These are phyloP conservation scores for Camelina laxa DNA, from an alignment of 345 rosid species.

Conservation along the genomic window DNA sequence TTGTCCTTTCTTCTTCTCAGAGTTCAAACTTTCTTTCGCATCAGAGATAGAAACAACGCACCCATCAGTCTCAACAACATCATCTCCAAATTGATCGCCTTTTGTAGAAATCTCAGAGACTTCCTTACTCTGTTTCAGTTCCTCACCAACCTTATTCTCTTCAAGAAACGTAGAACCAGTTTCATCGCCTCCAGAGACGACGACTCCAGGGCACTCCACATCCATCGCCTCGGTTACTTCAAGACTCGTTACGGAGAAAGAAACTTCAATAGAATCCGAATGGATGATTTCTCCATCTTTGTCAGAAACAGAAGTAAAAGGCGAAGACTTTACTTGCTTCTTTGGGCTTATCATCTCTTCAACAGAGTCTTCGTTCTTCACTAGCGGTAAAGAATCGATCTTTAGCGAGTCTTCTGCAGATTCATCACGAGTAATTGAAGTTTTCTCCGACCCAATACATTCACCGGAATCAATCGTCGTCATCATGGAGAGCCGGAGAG, in stretches of 20 bases:
- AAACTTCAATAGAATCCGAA: slow-evolving; percentile 29
- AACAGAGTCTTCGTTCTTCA: slow-evolving; percentile 27
- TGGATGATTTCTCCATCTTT: slow-evolving; percentile 34
- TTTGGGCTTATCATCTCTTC: slow-evolving; percentile 38
- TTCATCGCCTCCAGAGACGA: slow-evolving; percentile 10
- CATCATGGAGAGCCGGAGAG: slow-evolving; percentile 12
- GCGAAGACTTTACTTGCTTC: slow-evolving; percentile 43
- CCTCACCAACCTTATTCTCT: slow-evolving; percentile 11
- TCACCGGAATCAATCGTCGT: slow-evolving; percentile 32
- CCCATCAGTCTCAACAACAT: slow-evolving; percentile 23
- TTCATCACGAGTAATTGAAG: not conserved
- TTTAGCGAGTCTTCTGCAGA: slow-evolving; percentile 28
- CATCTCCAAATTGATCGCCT: slow-evolving; percentile 20
- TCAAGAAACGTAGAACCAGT: slow-evolving; percentile 43
- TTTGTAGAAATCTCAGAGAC: slow-evolving; percentile 28
- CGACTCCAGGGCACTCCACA: slow-evolving; percentile 25
- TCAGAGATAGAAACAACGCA: slow-evolving; percentile 31
- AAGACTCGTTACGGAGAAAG: slow-evolving; percentile 24
- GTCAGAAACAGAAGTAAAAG: slow-evolving; percentile 36
- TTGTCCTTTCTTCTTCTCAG: slow-evolving; percentile 34
- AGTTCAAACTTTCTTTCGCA: slow-evolving; percentile 34
- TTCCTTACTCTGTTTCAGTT: slow-evolving; percentile 25
- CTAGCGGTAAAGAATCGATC: slow-evolving; percentile 33
- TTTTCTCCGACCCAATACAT: not conserved
- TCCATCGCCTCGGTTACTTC: slow-evolving; percentile 31